phyloP scores from a whole-genome alignment of 139 green algal species.

The Astrephomene gubernaculifera region DNA sequence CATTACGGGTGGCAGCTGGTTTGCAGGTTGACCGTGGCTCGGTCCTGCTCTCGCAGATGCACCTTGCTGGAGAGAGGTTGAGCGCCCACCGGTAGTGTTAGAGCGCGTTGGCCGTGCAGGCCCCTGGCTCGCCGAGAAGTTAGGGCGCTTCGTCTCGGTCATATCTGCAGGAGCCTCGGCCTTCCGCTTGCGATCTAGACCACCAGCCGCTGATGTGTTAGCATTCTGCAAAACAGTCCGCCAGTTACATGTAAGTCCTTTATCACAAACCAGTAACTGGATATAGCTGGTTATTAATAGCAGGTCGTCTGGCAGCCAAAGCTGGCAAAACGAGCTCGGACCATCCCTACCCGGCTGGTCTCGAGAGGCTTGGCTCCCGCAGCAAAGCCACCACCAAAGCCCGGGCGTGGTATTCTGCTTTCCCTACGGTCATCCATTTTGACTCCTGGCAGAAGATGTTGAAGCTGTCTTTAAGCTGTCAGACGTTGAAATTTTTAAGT shows the following conservation, averaged over 20 bases:
- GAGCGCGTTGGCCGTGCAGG: background rate
- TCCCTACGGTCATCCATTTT: conserved; percentile 11
- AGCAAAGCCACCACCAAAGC: background rate
- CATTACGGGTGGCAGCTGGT: background rate
- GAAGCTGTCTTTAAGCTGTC: background rate
- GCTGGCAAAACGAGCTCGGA: too few relatives aligned
- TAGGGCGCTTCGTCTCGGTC: conserved; percentile 48
- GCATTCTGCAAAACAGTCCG: background rate
- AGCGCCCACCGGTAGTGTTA: background rate
- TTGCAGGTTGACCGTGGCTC: background rate
- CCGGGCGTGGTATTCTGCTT: conserved; percentile 24
- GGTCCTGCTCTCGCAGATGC: conserved; percentile 3
- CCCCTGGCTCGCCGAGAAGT: background rate
- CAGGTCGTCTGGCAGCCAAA: too few relatives aligned
- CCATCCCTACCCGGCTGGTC: background rate
- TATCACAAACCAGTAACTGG: too few relatives aligned
- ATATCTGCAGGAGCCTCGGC: conserved; percentile 26
- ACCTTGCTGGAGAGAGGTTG: conserved; percentile 5
- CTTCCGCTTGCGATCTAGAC: conserved; percentile 47
- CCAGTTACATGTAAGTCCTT: too few relatives aligned
- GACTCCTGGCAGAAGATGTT: background rate
- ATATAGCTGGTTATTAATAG: too few relatives aligned
- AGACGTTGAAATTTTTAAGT: conserved; percentile 3
- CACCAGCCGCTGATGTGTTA: background rate
- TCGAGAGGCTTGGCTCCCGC: background rate